A percentile compares a stretch with the other conserved stretches of the same genome.
Evolutionary conservation across 495 filamentous ascomycete species (phyloP).

Genomic region (Tuber microsphaerosporum): DNA sequence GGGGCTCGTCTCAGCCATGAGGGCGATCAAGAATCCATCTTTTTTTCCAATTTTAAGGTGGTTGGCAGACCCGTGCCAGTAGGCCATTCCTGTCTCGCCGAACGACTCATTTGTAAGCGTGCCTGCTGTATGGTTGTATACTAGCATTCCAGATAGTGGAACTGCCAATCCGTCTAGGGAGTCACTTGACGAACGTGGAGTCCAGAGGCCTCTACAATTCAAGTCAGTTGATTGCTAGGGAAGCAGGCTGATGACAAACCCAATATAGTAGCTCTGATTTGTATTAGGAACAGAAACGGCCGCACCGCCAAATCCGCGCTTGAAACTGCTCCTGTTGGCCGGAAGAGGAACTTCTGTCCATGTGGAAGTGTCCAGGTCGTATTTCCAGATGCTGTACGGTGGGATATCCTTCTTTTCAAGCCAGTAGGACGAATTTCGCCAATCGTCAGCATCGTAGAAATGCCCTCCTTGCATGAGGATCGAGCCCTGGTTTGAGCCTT

Average conservation of each 20-base stretch:
- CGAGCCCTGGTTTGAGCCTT: conserved; percentile 8
- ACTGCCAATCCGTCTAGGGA: neutral
- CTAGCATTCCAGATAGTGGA: conserved; percentile 18
- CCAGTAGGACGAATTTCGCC: conserved; percentile 18
- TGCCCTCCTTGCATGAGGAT: conserved; percentile 23
- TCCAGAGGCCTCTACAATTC: conserved; percentile 11
- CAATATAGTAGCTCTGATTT: conserved; percentile 17
- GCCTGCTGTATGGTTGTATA: conserved; percentile 11
- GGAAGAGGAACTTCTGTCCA: conserved; percentile 10
- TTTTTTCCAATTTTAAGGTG: conserved; percentile 10
- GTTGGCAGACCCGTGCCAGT: conserved; percentile 18
- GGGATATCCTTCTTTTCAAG: conserved; percentile 11
- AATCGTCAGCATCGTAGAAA: conserved; percentile 14
- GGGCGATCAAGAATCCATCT: conserved; percentile 20
- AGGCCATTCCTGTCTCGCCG: conserved; percentile 19
- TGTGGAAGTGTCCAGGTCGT: neutral
- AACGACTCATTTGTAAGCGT: conserved; percentile 12
- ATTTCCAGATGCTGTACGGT: conserved; percentile 23
- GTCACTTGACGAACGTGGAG: conserved; percentile 4
- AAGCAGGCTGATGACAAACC: conserved; percentile 8
- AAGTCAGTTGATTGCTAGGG: neutral
- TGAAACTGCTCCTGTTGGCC: neutral
- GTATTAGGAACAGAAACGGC: conserved; percentile 10
- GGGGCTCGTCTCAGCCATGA: conserved; percentile 17
- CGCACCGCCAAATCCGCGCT: conserved; percentile 8